phyloP scores from a whole-genome alignment of 1,284 basidiomycete species.

The Cronartium quercuum region DNA sequence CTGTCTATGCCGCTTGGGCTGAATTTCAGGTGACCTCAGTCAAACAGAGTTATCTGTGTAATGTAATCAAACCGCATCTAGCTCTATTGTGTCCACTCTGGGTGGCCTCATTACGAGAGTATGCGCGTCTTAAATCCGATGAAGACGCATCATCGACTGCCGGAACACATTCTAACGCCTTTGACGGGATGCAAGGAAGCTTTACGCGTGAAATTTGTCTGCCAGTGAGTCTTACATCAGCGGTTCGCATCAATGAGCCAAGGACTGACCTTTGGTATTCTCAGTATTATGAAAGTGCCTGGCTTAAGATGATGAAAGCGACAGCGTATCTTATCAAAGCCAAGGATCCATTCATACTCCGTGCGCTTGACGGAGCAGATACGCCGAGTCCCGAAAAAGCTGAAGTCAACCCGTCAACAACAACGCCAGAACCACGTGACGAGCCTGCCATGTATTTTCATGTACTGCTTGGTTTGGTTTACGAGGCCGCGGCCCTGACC shows the following conservation, averaged over 20 bases:
- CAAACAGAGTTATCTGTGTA: conserved; percentile 67
- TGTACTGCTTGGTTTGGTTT: conserved; percentile 83
- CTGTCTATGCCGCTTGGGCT: conserved; percentile 91
- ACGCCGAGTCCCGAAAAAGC: conserved; percentile 46
- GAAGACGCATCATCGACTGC: conserved; percentile 55
- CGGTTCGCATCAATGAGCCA: background rate
- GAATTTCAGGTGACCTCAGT: conserved; percentile 75
- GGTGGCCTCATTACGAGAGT: conserved; percentile 64
- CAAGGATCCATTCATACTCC: conserved; percentile 63
- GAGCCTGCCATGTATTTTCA: conserved; percentile 80
- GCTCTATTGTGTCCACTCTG: conserved; percentile 71
- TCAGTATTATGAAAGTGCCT: conserved; percentile 74
- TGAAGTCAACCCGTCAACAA: background rate
- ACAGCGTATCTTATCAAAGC: conserved; percentile 71
- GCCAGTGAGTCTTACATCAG: conserved; percentile 51
- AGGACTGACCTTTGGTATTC: background rate
- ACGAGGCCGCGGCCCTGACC: conserved; percentile 66
- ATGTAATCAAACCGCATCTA: conserved; percentile 77
- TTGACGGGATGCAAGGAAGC: conserved; percentile 77
- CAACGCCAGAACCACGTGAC: background rate
- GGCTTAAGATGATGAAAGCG: conserved; percentile 78
- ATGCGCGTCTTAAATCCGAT: conserved; percentile 74
- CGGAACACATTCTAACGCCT: conserved; percentile 42
- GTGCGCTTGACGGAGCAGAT: conserved; percentile 73
- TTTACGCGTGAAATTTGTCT: conserved; percentile 82